Evolutionary conservation across 768 basidiomycete genomes (phyloP).

Genomic region (Macrolepiota fuliginosa): DNA sequence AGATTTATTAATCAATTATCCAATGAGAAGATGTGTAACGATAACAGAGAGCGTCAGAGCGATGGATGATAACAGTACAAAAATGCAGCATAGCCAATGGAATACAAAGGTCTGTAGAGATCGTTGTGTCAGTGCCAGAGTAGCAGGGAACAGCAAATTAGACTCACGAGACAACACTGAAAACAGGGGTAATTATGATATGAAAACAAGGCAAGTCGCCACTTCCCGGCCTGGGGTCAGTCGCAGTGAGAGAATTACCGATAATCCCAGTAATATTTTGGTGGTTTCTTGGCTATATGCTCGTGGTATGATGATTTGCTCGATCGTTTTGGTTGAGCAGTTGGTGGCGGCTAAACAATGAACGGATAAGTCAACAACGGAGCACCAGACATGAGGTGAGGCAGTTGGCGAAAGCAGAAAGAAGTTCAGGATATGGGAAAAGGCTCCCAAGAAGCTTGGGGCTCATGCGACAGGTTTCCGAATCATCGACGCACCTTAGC

Average conservation of each 20-base stretch:
- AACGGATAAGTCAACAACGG: not conserved
- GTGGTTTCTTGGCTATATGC: constrained; percentile 25
- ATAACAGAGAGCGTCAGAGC: not conserved
- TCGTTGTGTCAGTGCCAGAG: no score
- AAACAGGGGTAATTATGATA: not conserved
- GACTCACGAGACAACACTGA: not conserved
- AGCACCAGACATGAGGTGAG: not conserved
- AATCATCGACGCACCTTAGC: not conserved
- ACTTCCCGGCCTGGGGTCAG: not conserved
- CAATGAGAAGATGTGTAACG: not conserved
- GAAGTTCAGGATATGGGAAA: not conserved
- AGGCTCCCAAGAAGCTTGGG: not conserved
- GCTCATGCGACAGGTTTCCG: not conserved
- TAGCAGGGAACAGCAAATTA: not conserved
- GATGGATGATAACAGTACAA: constrained; percentile 8
- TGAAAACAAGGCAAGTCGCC: no score
- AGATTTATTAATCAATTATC: not conserved
- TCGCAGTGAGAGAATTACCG: constrained; percentile 13
- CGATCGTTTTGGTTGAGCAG: constrained; percentile 12
- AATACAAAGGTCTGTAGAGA: not conserved
- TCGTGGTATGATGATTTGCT: constrained; percentile 24
- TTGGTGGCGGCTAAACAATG: constrained; percentile 5
- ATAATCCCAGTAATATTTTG: constrained; percentile 31
- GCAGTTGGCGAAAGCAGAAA: not conserved
- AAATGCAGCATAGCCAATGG: not conserved